Evolutionary conservation across 2,329 filamentous ascomycete genomes (phyloP), one percentile per base, ranked within the genome.

Genomic region (Cucurbitaria berberidis): DNA sequence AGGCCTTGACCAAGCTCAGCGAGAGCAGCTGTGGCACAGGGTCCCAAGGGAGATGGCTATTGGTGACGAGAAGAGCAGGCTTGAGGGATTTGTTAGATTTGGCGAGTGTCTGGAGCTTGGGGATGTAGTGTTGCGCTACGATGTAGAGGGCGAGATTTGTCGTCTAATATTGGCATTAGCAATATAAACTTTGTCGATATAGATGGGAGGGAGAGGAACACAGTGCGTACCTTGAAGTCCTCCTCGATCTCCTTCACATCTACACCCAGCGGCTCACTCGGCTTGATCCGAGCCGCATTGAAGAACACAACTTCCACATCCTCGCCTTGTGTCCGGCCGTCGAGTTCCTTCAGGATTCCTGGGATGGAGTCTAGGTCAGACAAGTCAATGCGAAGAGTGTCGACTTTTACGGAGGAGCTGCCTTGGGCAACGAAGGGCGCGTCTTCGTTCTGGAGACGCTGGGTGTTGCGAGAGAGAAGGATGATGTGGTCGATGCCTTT

Each of bases 281-380:
- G 73, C 6, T 73, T 73, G 1, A 84, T 78, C 0, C 79, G 68
- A 3, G 82, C 82, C 0, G 82, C 81, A 57, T 84, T 84, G 73
- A 79, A 84, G 38, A 82, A 76, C 3, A 84, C 72, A 19, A 78
- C 78, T 41, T 82, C 78, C 1, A 82, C 67, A 1, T 63, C 58
- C n/a, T 71, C 70, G 2, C 68, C 66, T 3, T 48, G 3, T 1
- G 73, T 69, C 41, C 70, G 43, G 0, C 42, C 24, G n/a, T 78
- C 78, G 4, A 80, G 72, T 32, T 80, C 67, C 6, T 72, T 62
- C 4, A 84, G 69, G 0, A 74, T 74, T 11, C 57, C 61, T 4
- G 69, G 66, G 34, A 83, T 70, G 3, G 71, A 68, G 0, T 63
- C 54, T 0, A 74, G 63, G 45, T 82, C 72, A 13, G 74, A 66